Percentiles rank a stretch among this genome's conserved stretches.
These are phyloP conservation scores for Rhodomyrtus psidioides DNA, from an alignment of 441 rosid species.

Conservation along the genomic window DNA sequence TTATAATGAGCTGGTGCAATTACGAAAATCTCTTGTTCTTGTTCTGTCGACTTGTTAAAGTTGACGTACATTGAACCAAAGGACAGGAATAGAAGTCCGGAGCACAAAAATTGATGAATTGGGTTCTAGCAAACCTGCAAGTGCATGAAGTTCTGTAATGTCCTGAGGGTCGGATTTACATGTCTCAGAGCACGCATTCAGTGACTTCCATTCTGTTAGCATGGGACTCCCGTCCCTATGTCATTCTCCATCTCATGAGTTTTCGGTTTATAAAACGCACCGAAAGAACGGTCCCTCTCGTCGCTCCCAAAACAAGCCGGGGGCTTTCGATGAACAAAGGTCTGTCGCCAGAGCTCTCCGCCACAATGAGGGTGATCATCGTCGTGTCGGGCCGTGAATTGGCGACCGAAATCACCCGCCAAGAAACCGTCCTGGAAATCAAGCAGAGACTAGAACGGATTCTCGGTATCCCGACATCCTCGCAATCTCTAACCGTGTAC, in stretches of 20 bases:
- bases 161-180: not conserved
- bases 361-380: slow-evolving; percentile 33
- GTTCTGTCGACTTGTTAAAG: not conserved
- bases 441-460: slow-evolving; percentile 34
- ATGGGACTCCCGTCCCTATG: not conserved
- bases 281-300: not conserved
- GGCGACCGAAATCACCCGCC: slow-evolving; percentile 33
- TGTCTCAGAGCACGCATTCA: not conserved
- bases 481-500: slow-evolving; percentile 47
- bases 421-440: slow-evolving; percentile 44
- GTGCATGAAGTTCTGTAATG: not conserved
- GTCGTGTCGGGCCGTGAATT: slow-evolving; percentile 36
- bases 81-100: not conserved
- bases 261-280: not conserved
- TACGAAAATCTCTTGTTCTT: not conserved
- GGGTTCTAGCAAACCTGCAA: not conserved
- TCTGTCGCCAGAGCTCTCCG: not conserved
- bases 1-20: not conserved
- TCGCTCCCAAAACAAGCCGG: not conserved
- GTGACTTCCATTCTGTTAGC: not conserved
- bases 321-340: not conserved
- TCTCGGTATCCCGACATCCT: slow-evolving; percentile 37
- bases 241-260: not conserved
- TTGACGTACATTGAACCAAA: not conserved
- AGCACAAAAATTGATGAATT: not conserved